phyloP scores from a whole-genome alignment of 192 early-diverging fungal species.

The Geranomyces michiganensis region DNA sequence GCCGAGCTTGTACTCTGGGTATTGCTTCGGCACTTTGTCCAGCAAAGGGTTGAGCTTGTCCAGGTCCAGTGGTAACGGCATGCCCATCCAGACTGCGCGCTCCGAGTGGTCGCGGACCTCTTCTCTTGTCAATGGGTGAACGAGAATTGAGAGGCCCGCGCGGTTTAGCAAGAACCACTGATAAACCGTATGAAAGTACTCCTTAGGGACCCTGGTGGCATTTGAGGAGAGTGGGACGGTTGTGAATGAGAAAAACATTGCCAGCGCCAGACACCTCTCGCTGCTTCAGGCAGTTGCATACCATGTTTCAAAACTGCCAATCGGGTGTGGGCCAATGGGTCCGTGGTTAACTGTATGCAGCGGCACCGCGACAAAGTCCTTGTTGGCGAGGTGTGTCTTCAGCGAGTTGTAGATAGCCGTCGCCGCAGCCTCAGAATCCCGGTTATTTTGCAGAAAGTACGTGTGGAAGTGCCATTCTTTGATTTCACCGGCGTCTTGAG shows the following conservation, averaged over 20 bases:
- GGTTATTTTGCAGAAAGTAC: slow-evolving; percentile 57
- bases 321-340: slow-evolving; percentile 63
- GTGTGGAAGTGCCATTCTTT: slow-evolving; percentile 72
- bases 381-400: slow-evolving; percentile 43
- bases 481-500: slow-evolving; percentile 46
- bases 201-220: slow-evolving; percentile 45
- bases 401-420: slow-evolving; percentile 29
- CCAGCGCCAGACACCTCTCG: neutral
- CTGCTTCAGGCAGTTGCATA: slow-evolving; percentile 16
- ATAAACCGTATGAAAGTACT: slow-evolving; percentile 61
- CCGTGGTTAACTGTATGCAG: slow-evolving; percentile 30
- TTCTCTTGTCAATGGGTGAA: slow-evolving; percentile 64
- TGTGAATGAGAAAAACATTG: neutral
- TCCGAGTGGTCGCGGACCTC: slow-evolving; percentile 60
- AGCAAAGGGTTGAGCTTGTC: slow-evolving; percentile 29
- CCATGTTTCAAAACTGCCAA: slow-evolving; percentile 68
- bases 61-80: slow-evolving; percentile 53
- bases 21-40: slow-evolving; percentile 58
- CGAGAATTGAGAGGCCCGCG: slow-evolving; percentile 52
- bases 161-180: slow-evolving; percentile 59
- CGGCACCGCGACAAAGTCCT: slow-evolving; percentile 60
- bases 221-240: neutral
- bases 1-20: slow-evolving; percentile 65
- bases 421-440: slow-evolving; percentile 4
- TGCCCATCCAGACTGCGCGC: slow-evolving; percentile 63